Percentiles rank a stretch among this genome's conserved stretches.
These are phyloP conservation scores for Beauveria sp. DNA, from an alignment of 2,329 filamentous ascomycete genomes.

Conservation along the genomic window DNA sequence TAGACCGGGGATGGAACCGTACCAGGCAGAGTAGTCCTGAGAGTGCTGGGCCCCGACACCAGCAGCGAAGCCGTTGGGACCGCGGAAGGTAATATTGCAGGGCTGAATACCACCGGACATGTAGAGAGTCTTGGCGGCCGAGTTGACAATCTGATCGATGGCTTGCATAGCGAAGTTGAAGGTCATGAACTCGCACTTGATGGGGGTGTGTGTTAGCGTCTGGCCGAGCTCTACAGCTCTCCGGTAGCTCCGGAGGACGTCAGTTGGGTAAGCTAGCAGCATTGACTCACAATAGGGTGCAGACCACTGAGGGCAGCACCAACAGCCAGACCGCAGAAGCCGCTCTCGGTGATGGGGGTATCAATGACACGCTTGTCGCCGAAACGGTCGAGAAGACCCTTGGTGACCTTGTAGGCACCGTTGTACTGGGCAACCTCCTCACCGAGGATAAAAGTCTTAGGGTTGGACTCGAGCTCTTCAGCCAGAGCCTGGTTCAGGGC, in stretches of 20 bases:
- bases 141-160: slow-evolving; percentile 99
- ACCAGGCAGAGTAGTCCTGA: slow-evolving; percentile 98
- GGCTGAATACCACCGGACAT: slow-evolving; percentile 99
- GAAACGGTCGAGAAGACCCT: slow-evolving; percentile 93
- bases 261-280: neutral
- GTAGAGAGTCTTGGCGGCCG: slow-evolving; percentile 96
- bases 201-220: slow-evolving; percentile 1
- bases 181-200: slow-evolving; percentile 98
- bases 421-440: slow-evolving; percentile 99
- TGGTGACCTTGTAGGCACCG: slow-evolving; percentile 99
- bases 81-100: slow-evolving; percentile 99
- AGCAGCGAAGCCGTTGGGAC: slow-evolving; percentile 93
- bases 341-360: slow-evolving; percentile 95
- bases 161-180: slow-evolving; percentile 99
- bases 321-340: slow-evolving; percentile 88
- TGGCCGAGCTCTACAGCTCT: neutral
- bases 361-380: slow-evolving; percentile 97
- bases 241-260: neutral
- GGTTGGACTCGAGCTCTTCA: slow-evolving; percentile 90
- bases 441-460: slow-evolving; percentile 91
- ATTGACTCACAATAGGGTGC: slow-evolving; percentile 73
- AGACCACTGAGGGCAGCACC: slow-evolving; percentile 92
- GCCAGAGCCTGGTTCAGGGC: slow-evolving; percentile 96
- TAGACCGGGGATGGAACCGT: slow-evolving; percentile 92
- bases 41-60: slow-evolving; percentile 98